Percentiles rank a stretch among this genome's conserved stretches.
These are phyloP conservation scores for Xylaria arbuscula DNA, from an alignment of 2,329 filamentous ascomycete species.

Conservation along the genomic window DNA sequence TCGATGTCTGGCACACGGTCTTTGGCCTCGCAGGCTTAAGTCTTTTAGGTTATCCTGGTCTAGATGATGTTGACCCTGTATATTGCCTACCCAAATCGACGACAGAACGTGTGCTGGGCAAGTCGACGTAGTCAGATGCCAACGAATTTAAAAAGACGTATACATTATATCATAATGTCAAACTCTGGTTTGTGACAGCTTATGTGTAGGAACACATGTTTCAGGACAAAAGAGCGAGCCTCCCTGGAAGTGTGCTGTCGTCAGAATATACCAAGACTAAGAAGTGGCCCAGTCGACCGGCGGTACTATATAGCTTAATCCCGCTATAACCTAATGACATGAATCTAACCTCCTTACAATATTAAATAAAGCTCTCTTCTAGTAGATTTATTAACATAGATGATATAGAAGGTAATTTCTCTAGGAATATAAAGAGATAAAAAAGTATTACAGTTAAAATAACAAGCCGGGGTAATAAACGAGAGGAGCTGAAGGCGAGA, in stretches of 20 bases:
- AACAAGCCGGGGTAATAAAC: neutral
- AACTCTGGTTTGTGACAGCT: neutral
- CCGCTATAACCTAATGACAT: too few species aligned
- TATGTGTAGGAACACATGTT: neutral
- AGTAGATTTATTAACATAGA: too few species aligned
- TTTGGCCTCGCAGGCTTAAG: slow-evolving; percentile 92
- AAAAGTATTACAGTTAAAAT: too few species aligned
- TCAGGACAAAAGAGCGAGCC: too few species aligned
- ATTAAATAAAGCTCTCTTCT: too few species aligned
- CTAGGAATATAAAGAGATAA: too few species aligned
- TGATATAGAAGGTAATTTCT: too few species aligned
- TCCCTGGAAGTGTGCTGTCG: too few species aligned
- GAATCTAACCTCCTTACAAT: too few species aligned
- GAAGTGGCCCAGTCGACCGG: too few species aligned
- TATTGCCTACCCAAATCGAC: slow-evolving; percentile 84
- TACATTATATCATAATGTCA: neutral
- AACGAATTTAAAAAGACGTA: neutral
- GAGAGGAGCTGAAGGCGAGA: slow-evolving; percentile 3
- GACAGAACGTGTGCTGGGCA: slow-evolving; percentile 67
- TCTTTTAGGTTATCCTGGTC: slow-evolving; percentile 78
- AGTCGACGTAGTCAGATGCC: slow-evolving; percentile 47
- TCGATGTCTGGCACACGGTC: slow-evolving; percentile 95
- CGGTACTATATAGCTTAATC: too few species aligned
- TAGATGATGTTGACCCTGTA: slow-evolving; percentile 85
- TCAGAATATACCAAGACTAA: too few species aligned